Conservation (phyloP, 2,329 filamentous ascomycete genomes). For the Talaromyces sp. region DNA sequence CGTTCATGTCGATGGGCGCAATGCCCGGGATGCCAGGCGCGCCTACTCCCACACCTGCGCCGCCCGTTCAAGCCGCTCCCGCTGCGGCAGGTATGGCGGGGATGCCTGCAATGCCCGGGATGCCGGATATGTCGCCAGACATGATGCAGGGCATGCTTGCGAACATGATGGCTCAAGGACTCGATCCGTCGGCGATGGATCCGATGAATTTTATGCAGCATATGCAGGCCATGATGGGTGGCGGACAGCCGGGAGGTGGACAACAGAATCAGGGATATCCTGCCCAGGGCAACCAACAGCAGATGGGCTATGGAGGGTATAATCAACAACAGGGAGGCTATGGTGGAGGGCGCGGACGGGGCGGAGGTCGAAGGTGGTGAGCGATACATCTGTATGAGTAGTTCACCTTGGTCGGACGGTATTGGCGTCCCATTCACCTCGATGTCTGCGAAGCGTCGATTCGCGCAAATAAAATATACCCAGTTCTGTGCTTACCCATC, state of each 20-base stretch:
- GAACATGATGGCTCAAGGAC: conserved; percentile 52
- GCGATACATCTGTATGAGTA: conserved; percentile 8
- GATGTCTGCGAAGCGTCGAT: not conserved
- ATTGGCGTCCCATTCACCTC: conserved; percentile 11
- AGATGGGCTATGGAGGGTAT: conserved; percentile 43
- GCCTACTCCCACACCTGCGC: conserved; percentile 25
- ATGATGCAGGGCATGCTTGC: conserved; percentile 60
- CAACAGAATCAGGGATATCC: conserved; percentile 32
- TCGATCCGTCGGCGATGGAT: conserved; percentile 53
- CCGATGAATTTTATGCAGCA: conserved; percentile 54
- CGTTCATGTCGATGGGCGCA: conserved; percentile 51
- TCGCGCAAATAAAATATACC: not conserved
- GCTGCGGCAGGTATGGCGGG: conserved; percentile 29
- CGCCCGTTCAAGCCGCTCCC: conserved; percentile 25
- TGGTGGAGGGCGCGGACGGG: conserved; percentile 36
- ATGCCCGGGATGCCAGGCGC: conserved; percentile 46
- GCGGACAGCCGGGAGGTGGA: conserved; percentile 38
- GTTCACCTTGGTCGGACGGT: conserved; percentile 8
- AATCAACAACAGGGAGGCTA: conserved; percentile 38
- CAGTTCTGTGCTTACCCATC: not conserved
- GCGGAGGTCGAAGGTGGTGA: conserved; percentile 38
- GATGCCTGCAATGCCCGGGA: conserved; percentile 39
- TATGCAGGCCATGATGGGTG: conserved; percentile 50
- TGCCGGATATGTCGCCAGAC: conserved; percentile 51
- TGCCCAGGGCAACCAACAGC: conserved; percentile 37